Evolutionary conservation across 805 yeast genomes (phyloP).

Genomic region (Hanseniaspora meyeri): DNA sequence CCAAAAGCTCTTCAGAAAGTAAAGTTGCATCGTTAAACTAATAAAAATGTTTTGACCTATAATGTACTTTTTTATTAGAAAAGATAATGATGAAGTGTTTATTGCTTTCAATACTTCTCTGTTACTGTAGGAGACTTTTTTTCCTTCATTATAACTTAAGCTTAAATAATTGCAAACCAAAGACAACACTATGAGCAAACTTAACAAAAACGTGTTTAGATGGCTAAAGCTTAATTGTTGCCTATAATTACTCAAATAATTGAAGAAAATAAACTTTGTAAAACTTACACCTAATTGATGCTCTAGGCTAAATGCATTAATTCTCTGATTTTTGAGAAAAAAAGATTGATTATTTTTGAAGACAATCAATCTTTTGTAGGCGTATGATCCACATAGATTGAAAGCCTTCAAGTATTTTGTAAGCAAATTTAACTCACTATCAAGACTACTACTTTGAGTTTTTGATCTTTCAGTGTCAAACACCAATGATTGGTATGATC

Average conservation of each 20-base stretch:
- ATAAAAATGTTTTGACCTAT: not conserved
- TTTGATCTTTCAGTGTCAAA: not conserved
- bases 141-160: not conserved
- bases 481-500: not conserved
- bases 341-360: not conserved
- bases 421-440: not conserved
- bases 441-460: not conserved
- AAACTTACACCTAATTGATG: not conserved
- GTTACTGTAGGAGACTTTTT: not conserved
- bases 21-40: not conserved
- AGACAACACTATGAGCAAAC: not conserved
- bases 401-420: not conserved
- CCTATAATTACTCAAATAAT: not conserved
- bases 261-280: not conserved
- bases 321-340: not conserved
- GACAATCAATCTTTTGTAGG: not conserved
- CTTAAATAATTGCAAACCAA: not conserved
- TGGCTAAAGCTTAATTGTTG: not conserved
- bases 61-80: not conserved
- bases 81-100: not conserved
- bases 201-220: not conserved
- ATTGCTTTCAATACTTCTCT: not conserved
- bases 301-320: not conserved
- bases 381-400: not conserved
- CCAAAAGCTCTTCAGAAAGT: not conserved